phyloP scores from a whole-genome alignment of 2,329 filamentous ascomycete species.

The Penicillium sp. region DNA sequence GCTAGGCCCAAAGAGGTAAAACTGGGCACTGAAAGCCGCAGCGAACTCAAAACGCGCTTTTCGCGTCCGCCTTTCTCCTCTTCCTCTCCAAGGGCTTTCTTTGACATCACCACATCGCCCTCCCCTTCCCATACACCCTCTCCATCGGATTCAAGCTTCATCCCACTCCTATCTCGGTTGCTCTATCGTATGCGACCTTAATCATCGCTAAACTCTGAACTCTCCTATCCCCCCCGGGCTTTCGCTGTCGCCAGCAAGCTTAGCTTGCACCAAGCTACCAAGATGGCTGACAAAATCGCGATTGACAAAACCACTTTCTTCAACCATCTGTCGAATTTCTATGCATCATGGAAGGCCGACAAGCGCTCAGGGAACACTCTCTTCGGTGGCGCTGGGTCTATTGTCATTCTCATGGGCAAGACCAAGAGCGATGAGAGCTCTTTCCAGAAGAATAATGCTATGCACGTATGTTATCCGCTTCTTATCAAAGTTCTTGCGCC shows the following conservation, averaged over 20 bases:
- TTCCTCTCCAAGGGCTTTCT: constrained; percentile 4
- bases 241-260: constrained; percentile 18
- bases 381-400: constrained; percentile 83
- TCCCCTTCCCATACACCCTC: background rate
- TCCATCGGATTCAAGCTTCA: background rate
- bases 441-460: constrained; percentile 94
- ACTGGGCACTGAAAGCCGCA: constrained; percentile 21
- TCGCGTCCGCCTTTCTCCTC: constrained; percentile 21
- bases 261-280: constrained; percentile 19
- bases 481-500: background rate
- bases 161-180: background rate
- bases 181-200: constrained; percentile 3
- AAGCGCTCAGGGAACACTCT: constrained; percentile 82
- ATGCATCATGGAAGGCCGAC: constrained; percentile 94
- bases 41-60: constrained; percentile 28
- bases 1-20: constrained; percentile 24
- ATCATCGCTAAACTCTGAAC: background rate
- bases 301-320: constrained; percentile 95
- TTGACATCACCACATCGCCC: constrained; percentile 8
- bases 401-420: constrained; percentile 92
- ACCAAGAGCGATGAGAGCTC: constrained; percentile 76
- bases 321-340: constrained; percentile 83
- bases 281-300: constrained; percentile 79
- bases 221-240: constrained; percentile 1
- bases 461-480: constrained; percentile 69